Evolutionary conservation across 208 protist genomes (phyloP).

Genomic region (Acanthamoeba polyphaga): DNA sequence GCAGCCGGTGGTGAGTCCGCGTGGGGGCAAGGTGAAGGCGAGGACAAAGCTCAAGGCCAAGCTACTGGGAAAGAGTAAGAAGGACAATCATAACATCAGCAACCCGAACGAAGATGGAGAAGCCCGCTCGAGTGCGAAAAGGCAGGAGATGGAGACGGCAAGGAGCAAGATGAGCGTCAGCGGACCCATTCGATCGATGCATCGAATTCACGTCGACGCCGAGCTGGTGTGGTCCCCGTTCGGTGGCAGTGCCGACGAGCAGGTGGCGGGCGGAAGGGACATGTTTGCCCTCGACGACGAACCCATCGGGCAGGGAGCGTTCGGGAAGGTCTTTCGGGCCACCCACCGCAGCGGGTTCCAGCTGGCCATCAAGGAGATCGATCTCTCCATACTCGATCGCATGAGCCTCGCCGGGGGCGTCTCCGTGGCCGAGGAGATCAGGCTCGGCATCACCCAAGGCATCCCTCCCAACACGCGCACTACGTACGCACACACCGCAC

Average conservation of each 20-base stretch:
- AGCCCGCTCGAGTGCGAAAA: neutral
- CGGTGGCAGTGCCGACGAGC: neutral
- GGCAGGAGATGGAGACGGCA: neutral
- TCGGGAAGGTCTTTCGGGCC: constrained; percentile 66
- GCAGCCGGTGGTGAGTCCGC: neutral
- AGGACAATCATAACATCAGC: neutral
- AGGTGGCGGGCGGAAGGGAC: neutral
- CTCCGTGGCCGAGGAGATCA: constrained; percentile 31
- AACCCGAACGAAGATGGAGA: neutral
- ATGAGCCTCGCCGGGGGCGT: constrained; percentile 6
- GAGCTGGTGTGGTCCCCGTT: constrained; percentile 70
- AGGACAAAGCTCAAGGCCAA: constrained; percentile 31
- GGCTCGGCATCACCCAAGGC: constrained; percentile 59
- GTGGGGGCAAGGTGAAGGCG: constrained; percentile 1
- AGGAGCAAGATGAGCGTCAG: constrained; percentile 18
- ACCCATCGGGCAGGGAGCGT: constrained; percentile 70
- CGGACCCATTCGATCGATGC: constrained; percentile 11
- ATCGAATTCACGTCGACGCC: constrained; percentile 62
- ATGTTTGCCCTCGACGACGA: constrained; percentile 25
- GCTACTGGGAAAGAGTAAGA: neutral
- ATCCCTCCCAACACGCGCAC: neutral
- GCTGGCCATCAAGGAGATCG: constrained; percentile 76
- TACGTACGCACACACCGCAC: neutral
- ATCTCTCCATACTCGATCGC: constrained; percentile 61
- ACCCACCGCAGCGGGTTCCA: constrained; percentile 71